Evolutionary conservation across 2,329 filamentous ascomycete genomes (phyloP).

Genomic region (Aspergillus uvarum): DNA sequence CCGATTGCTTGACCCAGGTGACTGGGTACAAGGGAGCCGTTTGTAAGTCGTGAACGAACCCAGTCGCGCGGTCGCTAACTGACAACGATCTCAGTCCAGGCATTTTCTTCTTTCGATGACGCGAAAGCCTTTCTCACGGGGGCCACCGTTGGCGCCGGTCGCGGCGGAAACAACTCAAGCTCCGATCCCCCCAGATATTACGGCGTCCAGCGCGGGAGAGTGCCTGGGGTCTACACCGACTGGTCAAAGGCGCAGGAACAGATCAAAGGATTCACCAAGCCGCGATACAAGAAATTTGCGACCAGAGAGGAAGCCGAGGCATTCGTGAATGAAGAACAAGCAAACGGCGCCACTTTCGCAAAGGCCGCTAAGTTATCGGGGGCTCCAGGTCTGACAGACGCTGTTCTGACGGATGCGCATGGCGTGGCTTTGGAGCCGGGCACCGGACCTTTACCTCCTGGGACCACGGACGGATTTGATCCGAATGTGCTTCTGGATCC

Average conservation of each 20-base stretch:
- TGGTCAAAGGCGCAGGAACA: constrained; percentile 72
- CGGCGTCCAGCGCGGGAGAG: constrained; percentile 58
- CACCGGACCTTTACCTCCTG: constrained; percentile 55
- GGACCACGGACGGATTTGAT: constrained; percentile 63
- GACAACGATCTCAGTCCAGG: constrained; percentile 63
- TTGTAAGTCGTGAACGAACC: constrained; percentile 55
- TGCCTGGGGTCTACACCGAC: constrained; percentile 62
- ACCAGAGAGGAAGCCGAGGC: constrained; percentile 72
- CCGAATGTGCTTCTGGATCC: constrained; percentile 56
- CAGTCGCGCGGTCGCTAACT: neutral
- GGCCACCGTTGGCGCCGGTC: constrained; percentile 44
- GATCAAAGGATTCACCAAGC: constrained; percentile 69
- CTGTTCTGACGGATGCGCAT: constrained; percentile 45
- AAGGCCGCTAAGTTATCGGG: constrained; percentile 28
- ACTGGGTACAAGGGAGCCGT: constrained; percentile 64
- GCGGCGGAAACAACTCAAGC: constrained; percentile 36
- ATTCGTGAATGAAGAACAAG: constrained; percentile 59
- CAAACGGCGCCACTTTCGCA: constrained; percentile 25
- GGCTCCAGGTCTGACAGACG: constrained; percentile 41
- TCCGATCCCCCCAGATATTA: constrained; percentile 55
- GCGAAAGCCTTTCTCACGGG: constrained; percentile 76
- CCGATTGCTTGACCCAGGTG: constrained; percentile 61
- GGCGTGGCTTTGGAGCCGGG: constrained; percentile 52
- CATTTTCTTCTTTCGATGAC: constrained; percentile 70
- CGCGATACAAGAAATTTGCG: constrained; percentile 67